Conservation (phyloP, 78 protist genomes). For the Parvularia atlantis region DNA sequence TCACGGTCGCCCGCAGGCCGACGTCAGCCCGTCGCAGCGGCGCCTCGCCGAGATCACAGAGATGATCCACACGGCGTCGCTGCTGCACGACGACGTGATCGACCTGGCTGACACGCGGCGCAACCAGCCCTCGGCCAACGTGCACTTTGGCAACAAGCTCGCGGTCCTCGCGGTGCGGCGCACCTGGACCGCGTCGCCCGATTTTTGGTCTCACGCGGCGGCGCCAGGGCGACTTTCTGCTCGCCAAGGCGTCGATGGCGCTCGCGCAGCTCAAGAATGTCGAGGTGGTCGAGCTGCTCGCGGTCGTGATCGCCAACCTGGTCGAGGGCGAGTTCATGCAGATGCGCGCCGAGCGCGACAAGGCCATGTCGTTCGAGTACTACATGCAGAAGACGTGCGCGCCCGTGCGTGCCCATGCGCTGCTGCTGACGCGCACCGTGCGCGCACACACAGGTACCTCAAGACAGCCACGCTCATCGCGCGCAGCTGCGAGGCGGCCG, state of each 20-base stretch:
- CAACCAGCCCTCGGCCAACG: slow-evolving; percentile 21
- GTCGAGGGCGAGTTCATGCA: slow-evolving; percentile 85
- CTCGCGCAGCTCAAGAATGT: slow-evolving; percentile 9
- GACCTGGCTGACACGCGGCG: slow-evolving; percentile 56
- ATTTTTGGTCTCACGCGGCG: too few relatives aligned
- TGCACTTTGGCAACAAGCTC: slow-evolving; percentile 33
- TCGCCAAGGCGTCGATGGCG: slow-evolving; percentile 9
- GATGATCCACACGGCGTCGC: slow-evolving; percentile 85
- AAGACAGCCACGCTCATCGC: slow-evolving; percentile 83
- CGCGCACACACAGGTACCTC: too few relatives aligned
- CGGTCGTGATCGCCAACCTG: slow-evolving; percentile 53
- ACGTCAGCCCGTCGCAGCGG: background rate
- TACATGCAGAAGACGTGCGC: slow-evolving; percentile 78
- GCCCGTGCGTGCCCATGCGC: too few relatives aligned
- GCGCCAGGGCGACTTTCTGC: too few relatives aligned
- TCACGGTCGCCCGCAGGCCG: too few relatives aligned
- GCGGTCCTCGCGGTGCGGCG: slow-evolving; percentile 69
- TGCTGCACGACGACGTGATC: slow-evolving; percentile 84
- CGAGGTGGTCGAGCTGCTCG: slow-evolving; percentile 25
- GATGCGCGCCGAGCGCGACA: slow-evolving; percentile 20
- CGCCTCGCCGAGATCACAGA: slow-evolving; percentile 78
- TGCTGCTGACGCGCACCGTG: too few relatives aligned
- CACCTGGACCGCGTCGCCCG: too few relatives aligned
- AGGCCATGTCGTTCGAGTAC: slow-evolving; percentile 14
- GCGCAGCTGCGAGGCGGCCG: slow-evolving; percentile 34